phyloP scores from a whole-genome alignment of 306 rosid genomes.

The Fragaria nilgerrensis region DNA sequence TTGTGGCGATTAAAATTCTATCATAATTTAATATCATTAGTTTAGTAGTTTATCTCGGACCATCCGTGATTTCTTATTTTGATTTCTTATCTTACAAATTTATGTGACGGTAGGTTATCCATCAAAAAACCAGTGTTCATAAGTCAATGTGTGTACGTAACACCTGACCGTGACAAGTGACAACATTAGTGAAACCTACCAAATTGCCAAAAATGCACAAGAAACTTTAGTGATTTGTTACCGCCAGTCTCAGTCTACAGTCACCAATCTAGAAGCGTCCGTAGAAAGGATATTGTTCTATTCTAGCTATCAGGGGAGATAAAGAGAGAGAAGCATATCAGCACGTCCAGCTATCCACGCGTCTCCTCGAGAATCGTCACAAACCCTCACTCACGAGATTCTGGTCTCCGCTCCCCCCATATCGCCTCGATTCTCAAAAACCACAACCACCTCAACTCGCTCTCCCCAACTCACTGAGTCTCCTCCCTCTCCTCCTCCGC shows the following conservation, averaged over 20 bases:
- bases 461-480: neutral
- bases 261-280: neutral
- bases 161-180: neutral
- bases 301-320: neutral
- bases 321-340: conserved; percentile 10
- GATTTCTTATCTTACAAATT: no score
- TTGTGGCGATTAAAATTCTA: no score
- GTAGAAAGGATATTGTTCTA: neutral
- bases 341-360: conserved; percentile 32
- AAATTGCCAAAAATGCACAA: neutral
- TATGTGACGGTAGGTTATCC: no score
- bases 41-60: no score
- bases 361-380: conserved; percentile 30
- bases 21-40: no score
- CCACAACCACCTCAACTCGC: conserved; percentile 9
- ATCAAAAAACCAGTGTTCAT: no score
- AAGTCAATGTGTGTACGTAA: no score
- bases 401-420: conserved; percentile 33
- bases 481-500: neutral
- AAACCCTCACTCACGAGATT: conserved; percentile 35
- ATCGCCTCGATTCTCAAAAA: neutral
- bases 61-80: no score
- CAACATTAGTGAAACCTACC: neutral
- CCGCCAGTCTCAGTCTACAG: neutral
- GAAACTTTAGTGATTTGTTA: neutral